Base-by-base conservation (phyloP, 2,329 filamentous ascomycete genomes). In the Alternaria arbusti region DNA sequence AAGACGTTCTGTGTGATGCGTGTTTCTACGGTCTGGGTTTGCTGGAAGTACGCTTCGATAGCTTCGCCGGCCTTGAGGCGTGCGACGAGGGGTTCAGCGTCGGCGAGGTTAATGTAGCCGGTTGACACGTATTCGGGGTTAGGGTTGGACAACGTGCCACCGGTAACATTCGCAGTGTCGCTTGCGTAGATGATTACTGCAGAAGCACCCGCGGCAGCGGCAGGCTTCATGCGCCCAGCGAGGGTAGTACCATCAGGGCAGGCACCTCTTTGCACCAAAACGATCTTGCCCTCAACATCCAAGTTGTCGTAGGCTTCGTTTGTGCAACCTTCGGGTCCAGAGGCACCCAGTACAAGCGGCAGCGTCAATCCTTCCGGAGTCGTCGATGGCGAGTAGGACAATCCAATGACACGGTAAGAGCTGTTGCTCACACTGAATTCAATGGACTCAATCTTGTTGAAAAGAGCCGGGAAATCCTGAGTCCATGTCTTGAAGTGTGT, bases 321-420 rank as follows among this genome's bases (percentile, higher is more conserved):
- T 7, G 76, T 78, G 70, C 82, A 84, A 2, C 77, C 82, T n/a
- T 72, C 79, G 2, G 73, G 68, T 5, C 81, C 82, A 17, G 75
- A 71, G 2, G 81, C 78, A 0, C 82, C 83, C 15, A 81, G 74
- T 4, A 81, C 80, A 6, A 84, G 70, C 17, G 76, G 74, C 6
- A 78, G 75, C 6, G 80, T 83, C 57, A 85, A 63, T 4, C 83
- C 83, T 59, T 83, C 81, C 2, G 78, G 71, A 13, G 78, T 76
- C 1, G 84, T 86, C 4, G 84, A 85, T 1, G 82, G 83, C 9
- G 82, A 84, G 74, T 84, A 84, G 1, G 82, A 82, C 44, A 86
- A 72, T 4, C 81, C 82, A 47, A 78, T 77, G 15, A 83, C 79
- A 52, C 80, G 77, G 62, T 81, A 79, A 5, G 72, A 70, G 4